Conservation (phyloP, 768 basidiomycete species). For the Phaeotremella fagi region DNA sequence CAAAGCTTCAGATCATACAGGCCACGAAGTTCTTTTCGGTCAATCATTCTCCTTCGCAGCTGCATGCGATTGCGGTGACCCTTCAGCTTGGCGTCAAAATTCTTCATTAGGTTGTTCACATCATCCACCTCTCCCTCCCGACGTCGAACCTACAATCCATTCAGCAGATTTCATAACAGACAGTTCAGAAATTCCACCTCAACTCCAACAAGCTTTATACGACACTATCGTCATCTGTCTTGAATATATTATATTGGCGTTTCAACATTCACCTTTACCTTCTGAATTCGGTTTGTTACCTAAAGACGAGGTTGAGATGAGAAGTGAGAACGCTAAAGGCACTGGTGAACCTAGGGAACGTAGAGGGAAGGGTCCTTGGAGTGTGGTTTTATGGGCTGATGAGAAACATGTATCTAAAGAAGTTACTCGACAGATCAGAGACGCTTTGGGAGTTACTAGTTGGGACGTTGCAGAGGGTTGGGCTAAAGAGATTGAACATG, state of each 20-base stretch:
- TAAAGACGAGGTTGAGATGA: slow-evolving; percentile 52
- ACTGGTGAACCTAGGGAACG: slow-evolving; percentile 16
- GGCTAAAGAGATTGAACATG: slow-evolving; percentile 36
- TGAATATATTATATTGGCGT: slow-evolving; percentile 75
- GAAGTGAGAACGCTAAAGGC: background rate
- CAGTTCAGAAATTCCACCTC: slow-evolving; percentile 55
- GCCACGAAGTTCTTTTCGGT: slow-evolving; percentile 89
- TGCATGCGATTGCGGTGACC: slow-evolving; percentile 92
- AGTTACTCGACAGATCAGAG: slow-evolving; percentile 54
- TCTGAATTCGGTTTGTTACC: slow-evolving; percentile 21
- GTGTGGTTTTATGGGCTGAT: slow-evolving; percentile 84
- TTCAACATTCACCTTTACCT: slow-evolving; percentile 77
- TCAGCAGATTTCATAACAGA: slow-evolving; percentile 51
- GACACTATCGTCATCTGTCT: slow-evolving; percentile 70
- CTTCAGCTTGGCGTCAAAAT: slow-evolving; percentile 69
- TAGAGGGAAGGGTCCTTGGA: slow-evolving; percentile 31
- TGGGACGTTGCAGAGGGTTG: slow-evolving; percentile 25
- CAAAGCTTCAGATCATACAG: slow-evolving; percentile 74
- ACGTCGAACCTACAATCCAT: slow-evolving; percentile 50
- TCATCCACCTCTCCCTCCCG: slow-evolving; percentile 58
- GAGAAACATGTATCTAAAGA: slow-evolving; percentile 94
- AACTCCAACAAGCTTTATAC: slow-evolving; percentile 59
- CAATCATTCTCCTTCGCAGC: slow-evolving; percentile 74
- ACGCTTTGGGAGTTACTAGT: slow-evolving; percentile 35
- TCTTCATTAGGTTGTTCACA: slow-evolving; percentile 62